phyloP scores from a whole-genome alignment of 805 yeast genomes.

The Debaryomyces prosopidis region DNA sequence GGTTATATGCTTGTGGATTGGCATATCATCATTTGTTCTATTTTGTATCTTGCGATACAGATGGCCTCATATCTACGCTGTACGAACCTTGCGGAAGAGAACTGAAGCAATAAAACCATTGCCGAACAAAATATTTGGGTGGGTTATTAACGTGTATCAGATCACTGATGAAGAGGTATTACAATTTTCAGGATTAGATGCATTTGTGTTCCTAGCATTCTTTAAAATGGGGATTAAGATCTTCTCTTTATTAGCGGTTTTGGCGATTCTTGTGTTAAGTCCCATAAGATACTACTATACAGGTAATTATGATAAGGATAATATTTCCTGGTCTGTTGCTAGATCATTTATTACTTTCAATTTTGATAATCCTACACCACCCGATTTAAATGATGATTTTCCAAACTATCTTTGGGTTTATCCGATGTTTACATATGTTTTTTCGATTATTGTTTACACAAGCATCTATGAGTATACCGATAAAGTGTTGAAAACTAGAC shows the following conservation, averaged over 20 bases:
- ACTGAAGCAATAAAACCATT: constrained; percentile 39
- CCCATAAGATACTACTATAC: constrained; percentile 42
- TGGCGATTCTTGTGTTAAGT: constrained; percentile 45
- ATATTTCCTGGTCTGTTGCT: constrained; percentile 16
- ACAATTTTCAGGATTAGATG: constrained; percentile 89
- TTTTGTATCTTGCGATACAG: constrained; percentile 53
- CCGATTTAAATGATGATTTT: constrained; percentile 34
- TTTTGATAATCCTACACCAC: constrained; percentile 11
- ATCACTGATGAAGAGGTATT: constrained; percentile 77
- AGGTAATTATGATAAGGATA: constrained; percentile 45
- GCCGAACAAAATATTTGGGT: constrained; percentile 62
- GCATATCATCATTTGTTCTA: constrained; percentile 43
- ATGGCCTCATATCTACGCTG: constrained; percentile 60
- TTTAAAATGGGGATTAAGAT: constrained; percentile 71
- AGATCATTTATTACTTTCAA: constrained; percentile 1
- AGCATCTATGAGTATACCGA: constrained; percentile 49
- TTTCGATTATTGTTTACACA: constrained; percentile 48
- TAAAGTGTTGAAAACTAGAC: constrained; percentile 52
- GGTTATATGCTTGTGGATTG: constrained; percentile 48
- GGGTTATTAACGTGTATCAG: constrained; percentile 66
- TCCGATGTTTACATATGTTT: constrained; percentile 56
- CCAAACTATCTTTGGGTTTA: constrained; percentile 51
- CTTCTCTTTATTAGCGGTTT: constrained; percentile 60
- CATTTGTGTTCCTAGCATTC: constrained; percentile 53
- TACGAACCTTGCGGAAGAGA: constrained; percentile 49